These are phyloP conservation scores for Panicum miliaceum DNA, from an alignment of 176 grass and related monocot species.

Conservation along the genomic window DNA sequence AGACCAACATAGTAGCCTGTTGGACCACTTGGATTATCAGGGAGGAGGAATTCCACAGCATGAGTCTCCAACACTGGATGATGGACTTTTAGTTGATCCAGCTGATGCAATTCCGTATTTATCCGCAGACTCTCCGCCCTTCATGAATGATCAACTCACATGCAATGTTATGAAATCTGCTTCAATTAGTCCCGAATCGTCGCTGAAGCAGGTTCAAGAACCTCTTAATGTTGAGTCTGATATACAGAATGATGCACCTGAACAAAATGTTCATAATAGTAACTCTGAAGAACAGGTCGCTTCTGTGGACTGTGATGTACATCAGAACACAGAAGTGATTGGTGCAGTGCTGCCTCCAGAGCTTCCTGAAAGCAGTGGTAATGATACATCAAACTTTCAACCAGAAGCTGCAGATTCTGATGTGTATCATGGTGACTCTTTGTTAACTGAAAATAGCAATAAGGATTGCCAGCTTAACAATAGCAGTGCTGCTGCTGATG, in stretches of 20 bases:
- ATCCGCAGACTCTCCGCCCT: constrained; percentile 42
- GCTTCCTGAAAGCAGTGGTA: constrained; percentile 51
- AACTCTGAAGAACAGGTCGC: constrained; percentile 40
- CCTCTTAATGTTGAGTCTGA: constrained; percentile 40
- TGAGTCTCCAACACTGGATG: constrained; percentile 50
- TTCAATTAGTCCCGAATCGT: constrained; percentile 44
- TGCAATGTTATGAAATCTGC: constrained; percentile 47
- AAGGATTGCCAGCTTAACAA: constrained; percentile 51
- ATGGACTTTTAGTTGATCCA: constrained; percentile 48
- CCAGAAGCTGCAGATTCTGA: constrained; percentile 50
- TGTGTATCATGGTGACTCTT: constrained; percentile 53
- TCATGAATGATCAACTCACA: constrained; percentile 55
- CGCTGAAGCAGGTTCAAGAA: constrained; percentile 47
- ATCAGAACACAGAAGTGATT: constrained; percentile 47
- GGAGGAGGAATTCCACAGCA: constrained; percentile 43
- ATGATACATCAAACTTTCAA: constrained; percentile 51
- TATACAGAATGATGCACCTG: constrained; percentile 42
- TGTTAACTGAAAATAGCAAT: constrained; percentile 58
- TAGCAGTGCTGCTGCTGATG: constrained; percentile 46
- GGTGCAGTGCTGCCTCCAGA: constrained; percentile 27
- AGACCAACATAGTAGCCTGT: constrained; percentile 51
- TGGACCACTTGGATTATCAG: constrained; percentile 61
- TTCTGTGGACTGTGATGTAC: constrained; percentile 39
- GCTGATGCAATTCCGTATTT: constrained; percentile 43
- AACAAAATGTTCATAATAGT: constrained; percentile 43